phyloP scores from a whole-genome alignment of 208 protist genomes.

The Leishmania amazonensis region DNA sequence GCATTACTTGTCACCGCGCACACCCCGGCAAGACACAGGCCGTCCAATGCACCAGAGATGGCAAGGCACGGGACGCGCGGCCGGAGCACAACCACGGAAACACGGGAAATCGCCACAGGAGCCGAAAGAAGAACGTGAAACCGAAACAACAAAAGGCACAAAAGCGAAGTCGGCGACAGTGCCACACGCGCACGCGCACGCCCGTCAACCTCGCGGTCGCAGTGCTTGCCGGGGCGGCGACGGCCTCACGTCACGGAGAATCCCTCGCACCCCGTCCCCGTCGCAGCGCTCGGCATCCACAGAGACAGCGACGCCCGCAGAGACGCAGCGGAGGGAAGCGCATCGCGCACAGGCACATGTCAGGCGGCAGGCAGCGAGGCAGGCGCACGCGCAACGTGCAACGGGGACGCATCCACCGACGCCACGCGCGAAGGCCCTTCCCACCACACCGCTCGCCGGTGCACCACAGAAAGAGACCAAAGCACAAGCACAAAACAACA shows the following conservation, averaged over 20 bases:
- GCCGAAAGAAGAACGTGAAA: background rate
- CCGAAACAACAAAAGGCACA: background rate
- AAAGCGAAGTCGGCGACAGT: background rate
- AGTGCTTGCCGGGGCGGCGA: background rate
- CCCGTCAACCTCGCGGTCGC: background rate
- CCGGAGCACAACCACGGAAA: background rate
- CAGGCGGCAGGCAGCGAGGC: background rate
- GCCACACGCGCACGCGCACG: background rate
- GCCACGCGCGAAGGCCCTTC: background rate
- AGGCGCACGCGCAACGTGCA: background rate
- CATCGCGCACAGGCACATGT: constrained; percentile 7
- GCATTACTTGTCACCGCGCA: background rate
- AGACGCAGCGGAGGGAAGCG: background rate
- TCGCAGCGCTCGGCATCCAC: background rate
- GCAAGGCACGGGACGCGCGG: background rate
- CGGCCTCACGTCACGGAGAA: background rate
- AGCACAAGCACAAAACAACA: constrained; percentile 2
- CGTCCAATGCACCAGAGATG: background rate
- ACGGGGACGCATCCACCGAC: constrained; percentile 5
- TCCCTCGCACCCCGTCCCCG: background rate
- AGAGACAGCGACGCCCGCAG: background rate
- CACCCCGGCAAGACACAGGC: background rate
- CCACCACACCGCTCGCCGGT: constrained; percentile 3
- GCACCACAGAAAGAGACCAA: background rate
- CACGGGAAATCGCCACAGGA: background rate